Evolutionary conservation across 2,329 filamentous ascomycete genomes (phyloP).

Genomic region (Tolypocladium nubicola): DNA sequence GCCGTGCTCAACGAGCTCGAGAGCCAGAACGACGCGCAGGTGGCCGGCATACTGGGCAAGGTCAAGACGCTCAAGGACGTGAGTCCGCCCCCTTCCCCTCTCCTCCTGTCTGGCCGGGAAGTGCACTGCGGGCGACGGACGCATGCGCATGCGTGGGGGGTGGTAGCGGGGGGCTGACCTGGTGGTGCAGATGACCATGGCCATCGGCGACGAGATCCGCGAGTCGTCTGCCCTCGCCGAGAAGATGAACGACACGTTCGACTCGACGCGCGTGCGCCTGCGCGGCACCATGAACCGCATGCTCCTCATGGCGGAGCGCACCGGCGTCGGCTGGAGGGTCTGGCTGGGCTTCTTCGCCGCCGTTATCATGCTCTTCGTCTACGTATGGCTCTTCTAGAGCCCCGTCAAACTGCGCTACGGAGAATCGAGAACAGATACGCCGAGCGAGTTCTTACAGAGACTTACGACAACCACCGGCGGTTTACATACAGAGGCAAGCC

Average conservation of each 20-base stretch:
- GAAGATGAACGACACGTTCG: slow-evolving; percentile 93
- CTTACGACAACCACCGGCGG: background rate
- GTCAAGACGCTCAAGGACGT: slow-evolving; percentile 85
- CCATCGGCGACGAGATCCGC: slow-evolving; percentile 92
- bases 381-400: slow-evolving; percentile 76
- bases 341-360: slow-evolving; percentile 85
- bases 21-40: slow-evolving; percentile 85
- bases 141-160: no score
- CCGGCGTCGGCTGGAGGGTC: slow-evolving; percentile 90
- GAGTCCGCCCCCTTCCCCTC: slow-evolving; percentile 23
- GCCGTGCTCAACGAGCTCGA: slow-evolving; percentile 88
- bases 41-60: slow-evolving; percentile 84
- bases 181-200: slow-evolving; percentile 61
- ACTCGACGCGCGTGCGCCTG: slow-evolving; percentile 69
- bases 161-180: background rate
- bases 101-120: no score
- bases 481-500: no score
- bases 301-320: slow-evolving; percentile 88
- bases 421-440: background rate
- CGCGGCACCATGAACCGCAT: slow-evolving; percentile 94
- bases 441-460: background rate
- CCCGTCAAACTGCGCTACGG: background rate
- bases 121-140: no score
- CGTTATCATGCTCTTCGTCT: slow-evolving; percentile 75
- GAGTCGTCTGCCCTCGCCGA: slow-evolving; percentile 81